phyloP scores from a whole-genome alignment of 208 protist species.

The Porcisia hertigi region DNA sequence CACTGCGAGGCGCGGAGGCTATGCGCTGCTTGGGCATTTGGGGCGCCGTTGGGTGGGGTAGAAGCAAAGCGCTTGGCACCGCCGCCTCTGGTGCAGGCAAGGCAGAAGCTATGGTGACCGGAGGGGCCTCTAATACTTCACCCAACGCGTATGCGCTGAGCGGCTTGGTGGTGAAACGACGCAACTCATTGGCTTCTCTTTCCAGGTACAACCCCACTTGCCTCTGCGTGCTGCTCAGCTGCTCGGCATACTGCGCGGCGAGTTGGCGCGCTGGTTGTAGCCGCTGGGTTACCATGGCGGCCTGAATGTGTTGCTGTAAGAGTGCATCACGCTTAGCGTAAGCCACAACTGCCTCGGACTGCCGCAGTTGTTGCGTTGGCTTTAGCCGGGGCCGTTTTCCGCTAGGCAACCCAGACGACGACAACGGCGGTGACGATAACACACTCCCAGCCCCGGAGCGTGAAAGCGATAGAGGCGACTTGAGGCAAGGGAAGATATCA shows the following conservation, averaged over 20 bases:
- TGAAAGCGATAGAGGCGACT: not conserved
- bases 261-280: slow-evolving; percentile 43
- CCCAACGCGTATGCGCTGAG: slow-evolving; percentile 66
- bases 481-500: slow-evolving; percentile 17
- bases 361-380: slow-evolving; percentile 27
- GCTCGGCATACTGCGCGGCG: slow-evolving; percentile 31
- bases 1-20: slow-evolving; percentile 1
- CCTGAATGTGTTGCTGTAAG: slow-evolving; percentile 42
- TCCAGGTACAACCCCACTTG: slow-evolving; percentile 38
- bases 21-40: slow-evolving; percentile 2
- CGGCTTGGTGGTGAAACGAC: slow-evolving; percentile 55
- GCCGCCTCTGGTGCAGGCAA: not conserved
- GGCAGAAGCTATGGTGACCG: not conserved
- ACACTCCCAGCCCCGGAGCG: not conserved
- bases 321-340: slow-evolving; percentile 33
- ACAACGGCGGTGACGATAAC: not conserved
- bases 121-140: slow-evolving; percentile 53
- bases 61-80: not conserved
- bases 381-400: slow-evolving; percentile 22
- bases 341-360: slow-evolving; percentile 28
- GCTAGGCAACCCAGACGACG: not conserved
- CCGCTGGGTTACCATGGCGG: slow-evolving; percentile 36
- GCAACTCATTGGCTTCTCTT: slow-evolving; percentile 41
- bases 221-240: slow-evolving; percentile 36
- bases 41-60: not conserved